Conservation (phyloP, 371 early-diverging fungal species). For the Rhizomucor pusillus region DNA sequence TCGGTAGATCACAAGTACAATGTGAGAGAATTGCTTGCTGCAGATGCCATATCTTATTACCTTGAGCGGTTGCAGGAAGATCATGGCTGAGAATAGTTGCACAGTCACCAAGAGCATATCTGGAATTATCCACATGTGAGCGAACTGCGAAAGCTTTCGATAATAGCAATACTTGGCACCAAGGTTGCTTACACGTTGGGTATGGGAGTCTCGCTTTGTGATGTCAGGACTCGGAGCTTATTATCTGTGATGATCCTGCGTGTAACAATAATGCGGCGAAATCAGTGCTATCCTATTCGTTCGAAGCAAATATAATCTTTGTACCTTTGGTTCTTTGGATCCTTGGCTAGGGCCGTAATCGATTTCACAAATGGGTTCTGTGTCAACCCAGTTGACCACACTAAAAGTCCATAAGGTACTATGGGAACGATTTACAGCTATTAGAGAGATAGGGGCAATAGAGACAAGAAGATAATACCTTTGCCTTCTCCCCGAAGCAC, state of each 20-base stretch:
- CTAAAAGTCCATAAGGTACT: slow-evolving; percentile 45
- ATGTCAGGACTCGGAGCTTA: slow-evolving; percentile 55
- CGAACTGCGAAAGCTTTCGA: slow-evolving; percentile 4
- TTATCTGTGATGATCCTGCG: slow-evolving; percentile 63
- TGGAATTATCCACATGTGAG: no score
- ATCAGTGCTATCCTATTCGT: no score
- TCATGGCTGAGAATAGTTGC: slow-evolving; percentile 61
- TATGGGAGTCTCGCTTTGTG: slow-evolving; percentile 15
- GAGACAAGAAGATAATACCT: no score
- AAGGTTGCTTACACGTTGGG: slow-evolving; percentile 36
- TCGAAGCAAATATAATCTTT: no score
- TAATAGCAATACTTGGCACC: not conserved
- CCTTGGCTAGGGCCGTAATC: slow-evolving; percentile 15
- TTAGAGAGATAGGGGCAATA: no score
- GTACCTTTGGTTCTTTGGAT: slow-evolving; percentile 18
- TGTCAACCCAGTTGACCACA: slow-evolving; percentile 53
- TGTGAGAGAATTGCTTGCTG: not conserved
- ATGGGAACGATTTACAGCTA: no score
- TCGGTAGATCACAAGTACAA: slow-evolving; percentile 25
- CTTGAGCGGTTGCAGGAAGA: slow-evolving; percentile 80
- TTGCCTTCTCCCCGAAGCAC: slow-evolving; percentile 43
- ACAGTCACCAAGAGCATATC: slow-evolving; percentile 83
- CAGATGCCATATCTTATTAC: slow-evolving; percentile 2
- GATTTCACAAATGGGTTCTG: slow-evolving; percentile 32
- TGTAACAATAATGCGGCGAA: no score